Percentiles rank a stretch among this genome's conserved stretches.
These are phyloP conservation scores for Cryoendolithus antarcticus DNA, from an alignment of 2,329 filamentous ascomycete genomes.

Conservation along the genomic window DNA sequence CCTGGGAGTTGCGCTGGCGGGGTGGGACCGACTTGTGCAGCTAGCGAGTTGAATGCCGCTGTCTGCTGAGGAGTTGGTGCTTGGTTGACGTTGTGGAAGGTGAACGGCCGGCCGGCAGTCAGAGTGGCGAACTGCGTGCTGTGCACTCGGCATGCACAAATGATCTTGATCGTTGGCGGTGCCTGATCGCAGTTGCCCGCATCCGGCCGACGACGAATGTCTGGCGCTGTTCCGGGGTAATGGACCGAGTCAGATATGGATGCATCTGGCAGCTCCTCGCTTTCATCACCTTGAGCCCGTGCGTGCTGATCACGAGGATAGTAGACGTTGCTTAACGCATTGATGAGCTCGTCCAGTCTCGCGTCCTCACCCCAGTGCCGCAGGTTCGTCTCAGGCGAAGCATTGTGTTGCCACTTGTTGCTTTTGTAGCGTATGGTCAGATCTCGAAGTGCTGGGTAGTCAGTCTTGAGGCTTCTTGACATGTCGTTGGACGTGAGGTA, in stretches of 20 bases:
- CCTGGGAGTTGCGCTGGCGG: neutral
- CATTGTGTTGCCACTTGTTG: conserved; percentile 19
- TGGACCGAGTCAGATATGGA: neutral
- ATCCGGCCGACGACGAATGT: neutral
- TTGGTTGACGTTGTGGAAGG: neutral
- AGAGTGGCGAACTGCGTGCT: conserved; percentile 16
- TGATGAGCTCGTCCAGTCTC: conserved; percentile 18
- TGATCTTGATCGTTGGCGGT: conserved; percentile 16
- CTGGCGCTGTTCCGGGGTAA: neutral
- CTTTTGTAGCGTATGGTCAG: conserved; percentile 21
- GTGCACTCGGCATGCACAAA: conserved; percentile 19
- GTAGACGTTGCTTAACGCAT: conserved; percentile 17
- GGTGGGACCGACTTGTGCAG: neutral
- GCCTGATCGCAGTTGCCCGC: conserved; percentile 2
- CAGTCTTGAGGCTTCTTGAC: conserved; percentile 19
- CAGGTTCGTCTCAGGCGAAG: conserved; percentile 17
- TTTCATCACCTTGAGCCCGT: neutral
- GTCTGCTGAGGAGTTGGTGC: neutral
- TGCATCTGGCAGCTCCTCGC: conserved; percentile 1
- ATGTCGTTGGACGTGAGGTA: conserved; percentile 22
- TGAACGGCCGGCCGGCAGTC: conserved; percentile 4
- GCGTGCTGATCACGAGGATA: conserved; percentile 4
- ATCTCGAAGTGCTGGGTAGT: conserved; percentile 20
- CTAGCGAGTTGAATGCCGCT: neutral
- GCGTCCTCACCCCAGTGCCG: conserved; percentile 17